A percentile compares a stretch with the other conserved stretches of the same genome.
These are phyloP conservation scores for Prinsepia uniflora DNA, from an alignment of 306 rosid genomes.

Conservation along the genomic window DNA sequence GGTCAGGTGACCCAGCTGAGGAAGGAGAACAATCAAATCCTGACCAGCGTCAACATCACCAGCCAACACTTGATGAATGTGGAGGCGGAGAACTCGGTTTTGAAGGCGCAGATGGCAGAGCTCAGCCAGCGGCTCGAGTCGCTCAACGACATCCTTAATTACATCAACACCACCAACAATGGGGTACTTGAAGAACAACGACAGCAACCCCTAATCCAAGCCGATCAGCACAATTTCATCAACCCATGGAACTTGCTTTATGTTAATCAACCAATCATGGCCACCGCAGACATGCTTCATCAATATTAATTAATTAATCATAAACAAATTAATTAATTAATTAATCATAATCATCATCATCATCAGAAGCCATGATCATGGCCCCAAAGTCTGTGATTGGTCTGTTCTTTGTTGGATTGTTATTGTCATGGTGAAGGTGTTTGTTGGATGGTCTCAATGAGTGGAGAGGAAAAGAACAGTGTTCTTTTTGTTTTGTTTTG, in stretches of 20 bases:
- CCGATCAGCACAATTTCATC: constrained; percentile 32
- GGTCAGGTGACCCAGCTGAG: constrained; percentile 33
- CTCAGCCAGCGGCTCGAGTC: constrained; percentile 66
- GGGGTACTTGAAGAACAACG: constrained; percentile 23
- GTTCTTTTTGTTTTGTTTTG: not conserved
- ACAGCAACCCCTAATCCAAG: constrained; percentile 12
- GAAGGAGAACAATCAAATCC: constrained; percentile 46
- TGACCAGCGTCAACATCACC: constrained; percentile 40
- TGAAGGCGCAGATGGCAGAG: constrained; percentile 65
- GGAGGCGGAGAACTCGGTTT: constrained; percentile 56
- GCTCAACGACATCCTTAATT: constrained; percentile 47
- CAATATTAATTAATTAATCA: constrained; percentile 31
- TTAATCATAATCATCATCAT: not conserved
- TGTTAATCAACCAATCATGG: constrained; percentile 68
- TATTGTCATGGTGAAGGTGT: not conserved
- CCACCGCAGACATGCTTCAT: constrained; percentile 54
- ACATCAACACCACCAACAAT: constrained; percentile 28
- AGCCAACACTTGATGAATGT: constrained; percentile 44
- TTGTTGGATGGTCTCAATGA: constrained; percentile 16
- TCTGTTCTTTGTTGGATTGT: constrained; percentile 16
- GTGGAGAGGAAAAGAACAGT: constrained; percentile 13
- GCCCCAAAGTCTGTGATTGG: constrained; percentile 2
- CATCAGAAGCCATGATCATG: constrained; percentile 1
- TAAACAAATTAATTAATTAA: too few species aligned
- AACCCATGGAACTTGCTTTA: constrained; percentile 44